Conservation (phyloP, 331 rosid species). For the Erythrophleum ivorense region DNA sequence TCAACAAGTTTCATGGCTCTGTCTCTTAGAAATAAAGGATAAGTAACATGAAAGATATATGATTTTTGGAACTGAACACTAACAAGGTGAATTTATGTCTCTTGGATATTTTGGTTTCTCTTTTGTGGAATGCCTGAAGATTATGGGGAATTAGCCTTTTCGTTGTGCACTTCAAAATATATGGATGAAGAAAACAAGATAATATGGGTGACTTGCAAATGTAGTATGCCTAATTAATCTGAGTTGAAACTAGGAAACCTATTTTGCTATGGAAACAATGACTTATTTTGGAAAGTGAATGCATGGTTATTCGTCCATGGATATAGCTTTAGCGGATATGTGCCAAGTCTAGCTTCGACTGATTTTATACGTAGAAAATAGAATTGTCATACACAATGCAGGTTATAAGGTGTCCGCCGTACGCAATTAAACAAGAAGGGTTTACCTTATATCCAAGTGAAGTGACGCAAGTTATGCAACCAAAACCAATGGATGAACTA, state of each 20-base stretch:
- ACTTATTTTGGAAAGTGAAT: constrained; percentile 28
- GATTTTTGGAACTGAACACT: background rate
- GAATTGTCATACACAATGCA: no score
- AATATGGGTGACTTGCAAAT: background rate
- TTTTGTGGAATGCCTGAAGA: background rate
- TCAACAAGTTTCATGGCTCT: constrained; percentile 37
- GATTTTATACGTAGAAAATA: no score
- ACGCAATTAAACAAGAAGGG: no score
- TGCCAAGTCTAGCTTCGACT: no score
- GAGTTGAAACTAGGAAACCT: background rate
- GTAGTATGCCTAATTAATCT: background rate
- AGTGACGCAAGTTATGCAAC: no score
- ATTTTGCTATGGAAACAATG: constrained; percentile 25
- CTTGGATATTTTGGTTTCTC: background rate
- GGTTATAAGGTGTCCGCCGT: no score
- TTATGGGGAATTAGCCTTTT: background rate
- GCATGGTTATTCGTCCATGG: no score
- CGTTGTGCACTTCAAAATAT: background rate
- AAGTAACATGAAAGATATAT: background rate
- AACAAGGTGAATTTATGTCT: background rate
- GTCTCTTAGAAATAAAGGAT: background rate
- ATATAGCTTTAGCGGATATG: no score
- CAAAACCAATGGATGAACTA: no score
- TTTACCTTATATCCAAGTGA: no score
- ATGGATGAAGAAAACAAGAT: background rate